A percentile compares a stretch with the other conserved stretches of the same genome.
Evolutionary conservation across 768 basidiomycete species (phyloP).

Genomic region (Lactarius indigo): DNA sequence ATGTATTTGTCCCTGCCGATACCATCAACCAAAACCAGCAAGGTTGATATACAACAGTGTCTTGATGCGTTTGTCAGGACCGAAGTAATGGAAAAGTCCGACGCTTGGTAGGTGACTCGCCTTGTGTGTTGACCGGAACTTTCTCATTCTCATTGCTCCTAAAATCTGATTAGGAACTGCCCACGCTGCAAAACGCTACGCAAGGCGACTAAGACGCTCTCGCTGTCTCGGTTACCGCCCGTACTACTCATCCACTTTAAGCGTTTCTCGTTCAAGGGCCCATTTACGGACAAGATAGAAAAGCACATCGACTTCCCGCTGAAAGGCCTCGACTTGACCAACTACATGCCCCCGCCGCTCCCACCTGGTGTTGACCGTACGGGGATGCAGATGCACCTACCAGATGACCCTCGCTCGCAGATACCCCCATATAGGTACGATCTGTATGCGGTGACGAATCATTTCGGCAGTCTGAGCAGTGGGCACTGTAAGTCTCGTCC

Average conservation of each 20-base stretch:
- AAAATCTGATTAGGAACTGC: slow-evolving; percentile 68
- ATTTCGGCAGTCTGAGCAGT: slow-evolving; percentile 89
- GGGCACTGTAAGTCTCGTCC: slow-evolving; percentile 79
- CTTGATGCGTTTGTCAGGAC: slow-evolving; percentile 87
- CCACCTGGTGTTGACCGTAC: slow-evolving; percentile 57
- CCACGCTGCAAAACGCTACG: slow-evolving; percentile 89
- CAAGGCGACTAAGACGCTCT: slow-evolving; percentile 80
- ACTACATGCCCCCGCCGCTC: slow-evolving; percentile 81
- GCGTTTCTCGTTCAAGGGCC: slow-evolving; percentile 86
- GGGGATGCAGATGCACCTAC: slow-evolving; percentile 32
- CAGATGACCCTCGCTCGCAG: slow-evolving; percentile 75
- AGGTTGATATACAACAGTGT: slow-evolving; percentile 73
- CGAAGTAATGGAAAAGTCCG: slow-evolving; percentile 87
- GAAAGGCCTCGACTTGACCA: slow-evolving; percentile 56
- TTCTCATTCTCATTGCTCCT: neutral
- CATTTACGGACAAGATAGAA: slow-evolving; percentile 95
- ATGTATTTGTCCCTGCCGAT: slow-evolving; percentile 93
- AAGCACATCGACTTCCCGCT: slow-evolving; percentile 90
- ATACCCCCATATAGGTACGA: slow-evolving; percentile 92
- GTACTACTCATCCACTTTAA: slow-evolving; percentile 91
- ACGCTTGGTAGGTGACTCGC: slow-evolving; percentile 71
- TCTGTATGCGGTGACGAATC: slow-evolving; percentile 93
- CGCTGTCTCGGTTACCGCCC: slow-evolving; percentile 89
- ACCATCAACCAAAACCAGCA: slow-evolving; percentile 56
- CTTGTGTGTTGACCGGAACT: neutral